phyloP scores from a whole-genome alignment of 345 rosid genomes.

The Mercurialis annua region DNA sequence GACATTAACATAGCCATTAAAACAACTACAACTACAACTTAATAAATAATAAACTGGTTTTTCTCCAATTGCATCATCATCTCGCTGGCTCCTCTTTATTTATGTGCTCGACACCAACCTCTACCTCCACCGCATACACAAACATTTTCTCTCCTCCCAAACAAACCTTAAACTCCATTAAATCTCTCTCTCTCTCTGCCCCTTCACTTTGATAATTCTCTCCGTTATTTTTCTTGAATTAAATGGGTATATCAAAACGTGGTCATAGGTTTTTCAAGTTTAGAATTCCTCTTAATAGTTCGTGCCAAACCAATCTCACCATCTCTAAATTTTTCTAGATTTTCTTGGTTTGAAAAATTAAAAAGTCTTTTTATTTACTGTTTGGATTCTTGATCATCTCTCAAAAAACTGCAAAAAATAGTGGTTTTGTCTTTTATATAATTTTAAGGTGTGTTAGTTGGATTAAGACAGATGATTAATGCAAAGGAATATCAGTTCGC shows the following conservation, averaged over 20 bases:
- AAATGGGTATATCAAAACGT: constrained; percentile 54
- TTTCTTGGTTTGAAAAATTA: too few species aligned
- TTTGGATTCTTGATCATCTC: not conserved
- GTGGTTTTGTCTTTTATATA: too few species aligned
- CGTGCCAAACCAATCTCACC: not conserved
- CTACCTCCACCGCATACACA: too few species aligned
- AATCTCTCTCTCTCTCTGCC: too few species aligned
- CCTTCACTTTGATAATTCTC: too few species aligned
- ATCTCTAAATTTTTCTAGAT: constrained; percentile 6
- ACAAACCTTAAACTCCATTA: too few species aligned
- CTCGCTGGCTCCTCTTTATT: not conserved
- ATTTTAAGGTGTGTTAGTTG: too few species aligned
- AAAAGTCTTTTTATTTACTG: constrained; percentile 3
- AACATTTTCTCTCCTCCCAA: too few species aligned
- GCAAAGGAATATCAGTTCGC: constrained; percentile 45
- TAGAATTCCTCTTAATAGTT: constrained; percentile 32
- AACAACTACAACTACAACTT: too few species aligned
- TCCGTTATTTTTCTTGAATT: not conserved
- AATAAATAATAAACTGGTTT: not conserved
- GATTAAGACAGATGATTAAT: constrained; percentile 46
- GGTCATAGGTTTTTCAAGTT: constrained; percentile 73
- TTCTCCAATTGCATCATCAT: constrained; percentile 8
- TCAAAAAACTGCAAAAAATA: not conserved
- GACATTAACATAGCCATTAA: too few species aligned
- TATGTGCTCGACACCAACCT: not conserved